Conservation (phyloP, 2,329 filamentous ascomycete genomes). For the Cladosporium phlei region DNA sequence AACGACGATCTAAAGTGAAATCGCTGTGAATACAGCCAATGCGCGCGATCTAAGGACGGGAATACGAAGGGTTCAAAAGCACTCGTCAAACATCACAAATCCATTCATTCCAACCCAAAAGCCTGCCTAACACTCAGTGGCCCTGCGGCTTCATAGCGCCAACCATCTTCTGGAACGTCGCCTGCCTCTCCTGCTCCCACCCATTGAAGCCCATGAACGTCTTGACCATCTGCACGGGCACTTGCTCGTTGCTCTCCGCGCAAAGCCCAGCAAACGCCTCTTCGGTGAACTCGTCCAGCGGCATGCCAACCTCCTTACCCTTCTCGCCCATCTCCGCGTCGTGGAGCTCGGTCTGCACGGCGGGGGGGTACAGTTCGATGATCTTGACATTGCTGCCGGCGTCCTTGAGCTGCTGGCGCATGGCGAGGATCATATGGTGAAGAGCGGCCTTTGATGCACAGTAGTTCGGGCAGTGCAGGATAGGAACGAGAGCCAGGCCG, state of each 20-base stretch:
- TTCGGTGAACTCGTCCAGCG: conserved; percentile 48
- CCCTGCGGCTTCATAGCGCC: conserved; percentile 11
- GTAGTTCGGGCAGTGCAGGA: conserved; percentile 47
- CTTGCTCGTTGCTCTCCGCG: conserved; percentile 46
- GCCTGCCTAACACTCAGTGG: no score
- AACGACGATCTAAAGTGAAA: no score
- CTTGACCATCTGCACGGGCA: conserved; percentile 45
- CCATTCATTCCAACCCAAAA: no score
- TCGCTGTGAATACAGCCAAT: no score
- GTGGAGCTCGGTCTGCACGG: conserved; percentile 54
- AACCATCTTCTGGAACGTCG: conserved; percentile 32
- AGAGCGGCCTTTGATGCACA: conserved; percentile 53
- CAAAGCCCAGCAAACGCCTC: conserved; percentile 45
- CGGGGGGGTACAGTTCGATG: conserved; percentile 53
- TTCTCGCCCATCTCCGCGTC: conserved; percentile 44
- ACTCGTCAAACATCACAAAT: no score
- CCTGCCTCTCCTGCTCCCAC: conserved; percentile 45
- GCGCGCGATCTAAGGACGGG: no score
- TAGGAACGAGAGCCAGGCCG: conserved; percentile 47
- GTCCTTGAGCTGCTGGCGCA: conserved; percentile 48
- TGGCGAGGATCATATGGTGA: conserved; percentile 49
- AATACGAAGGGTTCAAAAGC: no score
- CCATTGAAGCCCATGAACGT: conserved; percentile 40
- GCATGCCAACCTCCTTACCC: conserved; percentile 50
- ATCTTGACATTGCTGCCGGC: conserved; percentile 46